Conservation (phyloP, 2,329 filamentous ascomycete genomes). For the Corynespora cassiicola region DNA sequence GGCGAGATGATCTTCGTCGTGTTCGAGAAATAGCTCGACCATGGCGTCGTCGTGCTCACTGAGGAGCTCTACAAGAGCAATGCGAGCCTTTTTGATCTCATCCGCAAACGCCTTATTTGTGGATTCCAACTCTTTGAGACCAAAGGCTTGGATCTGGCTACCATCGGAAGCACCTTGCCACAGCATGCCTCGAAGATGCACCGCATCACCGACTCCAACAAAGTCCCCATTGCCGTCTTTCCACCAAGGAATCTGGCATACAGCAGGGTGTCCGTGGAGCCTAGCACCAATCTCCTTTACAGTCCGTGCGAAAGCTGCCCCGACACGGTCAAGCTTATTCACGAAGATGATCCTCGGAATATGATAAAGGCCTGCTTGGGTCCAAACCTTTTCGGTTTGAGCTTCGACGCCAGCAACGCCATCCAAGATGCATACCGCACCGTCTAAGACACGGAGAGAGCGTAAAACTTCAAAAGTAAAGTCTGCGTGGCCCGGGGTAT, state of each 20-base stretch:
- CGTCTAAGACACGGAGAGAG: conserved; percentile 85
- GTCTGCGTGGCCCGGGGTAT: conserved; percentile 95
- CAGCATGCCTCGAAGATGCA: conserved; percentile 75
- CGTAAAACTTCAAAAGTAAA: conserved; percentile 96
- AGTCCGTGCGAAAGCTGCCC: conserved; percentile 81
- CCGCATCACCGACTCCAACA: conserved; percentile 82
- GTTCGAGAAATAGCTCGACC: conserved; percentile 82
- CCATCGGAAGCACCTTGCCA: conserved; percentile 75
- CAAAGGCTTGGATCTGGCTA: conserved; percentile 64
- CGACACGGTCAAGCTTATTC: conserved; percentile 86
- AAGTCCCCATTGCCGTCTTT: conserved; percentile 74
- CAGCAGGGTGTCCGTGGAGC: conserved; percentile 82
- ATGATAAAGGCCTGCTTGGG: conserved; percentile 81
- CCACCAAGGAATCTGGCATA: conserved; percentile 97
- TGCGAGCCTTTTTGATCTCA: conserved; percentile 78
- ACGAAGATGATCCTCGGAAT: conserved; percentile 85
- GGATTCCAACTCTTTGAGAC: conserved; percentile 59
- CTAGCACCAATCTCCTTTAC: conserved; percentile 84
- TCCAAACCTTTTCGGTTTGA: conserved; percentile 96
- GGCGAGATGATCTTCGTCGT: conserved; percentile 73
- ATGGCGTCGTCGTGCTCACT: conserved; percentile 89
- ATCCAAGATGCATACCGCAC: conserved; percentile 90
- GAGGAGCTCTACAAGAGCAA: conserved; percentile 79
- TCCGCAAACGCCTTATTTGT: conserved; percentile 59
- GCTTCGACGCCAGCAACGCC: conserved; percentile 94